phyloP scores from a whole-genome alignment of 768 basidiomycete species.

The Mycena vulgaris region DNA sequence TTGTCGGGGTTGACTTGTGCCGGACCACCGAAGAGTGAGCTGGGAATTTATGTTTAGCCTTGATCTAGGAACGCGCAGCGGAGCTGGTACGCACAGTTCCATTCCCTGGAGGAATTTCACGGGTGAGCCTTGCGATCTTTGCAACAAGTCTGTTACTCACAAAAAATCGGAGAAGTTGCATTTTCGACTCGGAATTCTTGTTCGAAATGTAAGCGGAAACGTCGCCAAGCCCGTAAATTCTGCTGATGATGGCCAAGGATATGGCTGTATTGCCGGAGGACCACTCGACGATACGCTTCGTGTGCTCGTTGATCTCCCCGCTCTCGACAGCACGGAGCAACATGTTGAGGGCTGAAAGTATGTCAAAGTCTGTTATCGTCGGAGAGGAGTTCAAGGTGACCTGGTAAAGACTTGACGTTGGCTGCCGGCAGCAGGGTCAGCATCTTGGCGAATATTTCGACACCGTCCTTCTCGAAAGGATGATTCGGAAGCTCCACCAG shows the following conservation, averaged over 20 bases:
- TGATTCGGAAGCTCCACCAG: slow-evolving; percentile 35
- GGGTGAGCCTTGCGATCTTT: not conserved
- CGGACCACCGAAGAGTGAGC: slow-evolving; percentile 32
- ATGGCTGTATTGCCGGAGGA: slow-evolving; percentile 33
- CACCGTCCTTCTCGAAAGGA: slow-evolving; percentile 23
- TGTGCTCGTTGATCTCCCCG: slow-evolving; percentile 27
- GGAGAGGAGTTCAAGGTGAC: not conserved
- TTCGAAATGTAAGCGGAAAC: slow-evolving; percentile 34
- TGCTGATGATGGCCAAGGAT: slow-evolving; percentile 34
- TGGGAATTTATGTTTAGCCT: not conserved
- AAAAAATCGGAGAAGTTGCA: slow-evolving; percentile 34
- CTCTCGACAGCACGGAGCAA: slow-evolving; percentile 30
- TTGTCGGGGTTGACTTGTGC: slow-evolving; percentile 32
- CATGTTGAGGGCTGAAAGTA: slow-evolving; percentile 30
- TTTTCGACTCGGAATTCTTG: slow-evolving; percentile 32
- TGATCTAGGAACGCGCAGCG: not conserved
- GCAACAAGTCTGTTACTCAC: not conserved
- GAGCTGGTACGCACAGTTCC: slow-evolving; percentile 3
- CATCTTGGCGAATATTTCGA: slow-evolving; percentile 36
- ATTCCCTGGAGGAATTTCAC: not conserved
- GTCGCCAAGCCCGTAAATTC: slow-evolving; percentile 23
- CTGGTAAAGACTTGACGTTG: slow-evolving; percentile 34
- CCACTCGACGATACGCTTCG: slow-evolving; percentile 34
- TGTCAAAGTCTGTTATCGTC: not conserved
- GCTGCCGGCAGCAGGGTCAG: slow-evolving; percentile 27